Evolutionary conservation across 495 filamentous ascomycete species (phyloP).

Genomic region (Apodospora peruviana): DNA sequence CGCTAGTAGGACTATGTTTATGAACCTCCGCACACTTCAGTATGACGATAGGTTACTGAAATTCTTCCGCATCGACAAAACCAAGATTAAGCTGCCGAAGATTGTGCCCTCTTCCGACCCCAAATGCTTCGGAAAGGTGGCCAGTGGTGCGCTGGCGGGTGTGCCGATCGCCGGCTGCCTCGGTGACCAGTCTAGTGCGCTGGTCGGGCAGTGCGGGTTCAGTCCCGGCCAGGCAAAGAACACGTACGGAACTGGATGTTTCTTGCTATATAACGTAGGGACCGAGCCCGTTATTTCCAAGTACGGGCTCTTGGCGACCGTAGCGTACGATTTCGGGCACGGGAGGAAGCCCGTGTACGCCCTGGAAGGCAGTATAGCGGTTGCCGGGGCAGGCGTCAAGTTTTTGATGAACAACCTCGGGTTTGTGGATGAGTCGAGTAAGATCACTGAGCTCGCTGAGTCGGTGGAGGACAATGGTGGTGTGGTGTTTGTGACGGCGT

Average conservation of each 20-base stretch:
- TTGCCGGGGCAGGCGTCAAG: constrained; percentile 84
- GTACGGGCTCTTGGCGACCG: constrained; percentile 81
- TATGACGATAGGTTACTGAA: constrained; percentile 77
- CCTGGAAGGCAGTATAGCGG: constrained; percentile 86
- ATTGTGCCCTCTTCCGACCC: constrained; percentile 83
- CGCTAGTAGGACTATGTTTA: constrained; percentile 93
- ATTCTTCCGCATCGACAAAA: constrained; percentile 76
- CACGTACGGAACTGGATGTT: constrained; percentile 94
- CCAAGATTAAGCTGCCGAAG: constrained; percentile 71
- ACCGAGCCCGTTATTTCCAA: constrained; percentile 84
- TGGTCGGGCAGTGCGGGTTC: constrained; percentile 91
- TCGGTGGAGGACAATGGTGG: constrained; percentile 86
- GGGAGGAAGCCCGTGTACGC: constrained; percentile 77
- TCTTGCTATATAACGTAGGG: constrained; percentile 91
- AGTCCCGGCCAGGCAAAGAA: constrained; percentile 86
- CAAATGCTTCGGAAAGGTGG: constrained; percentile 66
- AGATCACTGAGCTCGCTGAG: constrained; percentile 77
- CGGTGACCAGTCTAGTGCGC: constrained; percentile 86
- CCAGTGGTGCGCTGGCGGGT: constrained; percentile 62
- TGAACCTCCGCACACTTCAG: constrained; percentile 80
- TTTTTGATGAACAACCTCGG: constrained; percentile 88
- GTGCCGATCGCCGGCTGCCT: constrained; percentile 81
- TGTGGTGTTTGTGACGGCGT: constrained; percentile 91
- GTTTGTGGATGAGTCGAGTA: constrained; percentile 69
- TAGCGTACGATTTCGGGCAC: constrained; percentile 79